Percentiles rank a stretch among this genome's conserved stretches.
phyloP scores from a whole-genome alignment of 805 yeast genomes.

The Hanseniaspora lachancei region DNA sequence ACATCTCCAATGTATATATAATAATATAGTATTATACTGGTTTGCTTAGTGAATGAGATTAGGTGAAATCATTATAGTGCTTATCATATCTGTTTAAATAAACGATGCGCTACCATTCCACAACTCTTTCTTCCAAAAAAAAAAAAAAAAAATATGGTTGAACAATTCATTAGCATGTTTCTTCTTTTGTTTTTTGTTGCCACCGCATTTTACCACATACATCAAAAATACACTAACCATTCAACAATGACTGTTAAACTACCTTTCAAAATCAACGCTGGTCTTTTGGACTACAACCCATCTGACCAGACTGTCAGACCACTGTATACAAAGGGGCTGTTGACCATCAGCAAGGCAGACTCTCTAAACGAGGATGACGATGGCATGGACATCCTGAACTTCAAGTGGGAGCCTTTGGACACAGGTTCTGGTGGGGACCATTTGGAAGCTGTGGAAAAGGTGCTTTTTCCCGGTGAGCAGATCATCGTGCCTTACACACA shows the following conservation, averaged over 20 bases:
- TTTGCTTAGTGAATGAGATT: too few relatives aligned
- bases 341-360: not conserved
- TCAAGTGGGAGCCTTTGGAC: conserved; percentile 7
- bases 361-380: not conserved
- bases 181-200: not conserved
- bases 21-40: too few relatives aligned
- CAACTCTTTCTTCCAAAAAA: too few relatives aligned
- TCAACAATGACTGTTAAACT: not conserved
- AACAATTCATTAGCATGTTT: too few relatives aligned
- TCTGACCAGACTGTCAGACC: not conserved
- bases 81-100: too few relatives aligned
- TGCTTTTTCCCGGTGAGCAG: conserved; percentile 6
- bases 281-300: not conserved
- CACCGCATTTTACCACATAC: not conserved
- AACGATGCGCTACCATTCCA: too few relatives aligned
- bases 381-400: not conserved
- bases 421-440: not conserved
- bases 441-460: not conserved
- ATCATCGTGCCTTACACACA: not conserved
- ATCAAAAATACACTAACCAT: not conserved
- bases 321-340: not conserved
- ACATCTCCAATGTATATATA: too few relatives aligned
- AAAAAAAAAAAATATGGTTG: too few relatives aligned
- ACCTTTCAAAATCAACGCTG: conserved; percentile 2
- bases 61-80: too few relatives aligned